phyloP scores from a whole-genome alignment of 2,329 filamentous ascomycete genomes.

The Orbilia quercus region DNA sequence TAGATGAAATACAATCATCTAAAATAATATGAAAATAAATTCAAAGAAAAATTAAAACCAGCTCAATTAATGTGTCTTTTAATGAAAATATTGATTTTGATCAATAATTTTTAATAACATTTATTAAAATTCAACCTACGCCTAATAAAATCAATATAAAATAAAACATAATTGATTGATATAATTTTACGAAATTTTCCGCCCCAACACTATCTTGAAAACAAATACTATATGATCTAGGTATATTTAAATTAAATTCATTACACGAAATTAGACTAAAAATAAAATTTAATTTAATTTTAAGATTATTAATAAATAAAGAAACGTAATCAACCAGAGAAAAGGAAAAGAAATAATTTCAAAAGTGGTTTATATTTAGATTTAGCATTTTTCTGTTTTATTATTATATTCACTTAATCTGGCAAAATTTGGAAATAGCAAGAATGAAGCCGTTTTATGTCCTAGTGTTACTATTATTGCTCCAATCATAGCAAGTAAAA shows the following conservation, averaged over 20 bases:
- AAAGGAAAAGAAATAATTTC: not conserved
- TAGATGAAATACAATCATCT: not conserved
- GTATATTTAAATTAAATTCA: no score
- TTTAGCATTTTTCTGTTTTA: constrained; percentile 7
- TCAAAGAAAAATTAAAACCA: not conserved
- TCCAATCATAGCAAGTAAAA: constrained; percentile 22
- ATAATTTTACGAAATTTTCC: not conserved
- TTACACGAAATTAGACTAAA: no score
- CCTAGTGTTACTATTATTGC: constrained; percentile 20
- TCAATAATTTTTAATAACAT: constrained; percentile 8
- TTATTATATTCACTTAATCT: constrained; percentile 22
- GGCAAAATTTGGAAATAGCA: constrained; percentile 15
- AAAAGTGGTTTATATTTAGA: not conserved
- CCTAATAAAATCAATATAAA: constrained; percentile 15
- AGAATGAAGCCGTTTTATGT: constrained; percentile 6
- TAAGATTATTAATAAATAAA: constrained; percentile 6
- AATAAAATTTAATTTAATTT: not conserved
- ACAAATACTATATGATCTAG: no score
- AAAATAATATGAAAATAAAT: not conserved
- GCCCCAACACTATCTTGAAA: no score
- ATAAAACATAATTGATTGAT: not conserved
- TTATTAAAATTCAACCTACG: constrained; percentile 22
- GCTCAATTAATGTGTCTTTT: not conserved
- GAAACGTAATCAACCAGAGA: not conserved
- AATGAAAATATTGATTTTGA: constrained; percentile 3